Percentiles rank a stretch among this genome's conserved stretches.
Conservation (phyloP, 352 stramenopile genomes). For the Globisporangium takayamanum region DNA sequence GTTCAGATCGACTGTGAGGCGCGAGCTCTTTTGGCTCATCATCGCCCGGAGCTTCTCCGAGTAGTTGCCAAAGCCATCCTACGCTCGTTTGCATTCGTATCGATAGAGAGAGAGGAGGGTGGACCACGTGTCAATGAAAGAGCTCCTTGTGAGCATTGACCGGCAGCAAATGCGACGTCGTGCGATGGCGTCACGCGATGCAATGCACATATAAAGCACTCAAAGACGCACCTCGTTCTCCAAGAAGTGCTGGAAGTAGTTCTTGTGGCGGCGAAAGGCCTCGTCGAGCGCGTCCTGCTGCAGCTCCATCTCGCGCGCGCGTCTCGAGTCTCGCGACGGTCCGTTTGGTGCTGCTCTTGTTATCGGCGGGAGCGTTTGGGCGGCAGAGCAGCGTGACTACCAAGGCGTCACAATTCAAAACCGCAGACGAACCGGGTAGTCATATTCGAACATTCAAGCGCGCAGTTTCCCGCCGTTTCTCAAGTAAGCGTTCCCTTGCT, state of each 20-base stretch:
- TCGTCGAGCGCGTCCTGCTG: slow-evolving; percentile 82
- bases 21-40: slow-evolving; percentile 66
- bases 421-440: neutral
- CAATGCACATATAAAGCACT: slow-evolving; percentile 1
- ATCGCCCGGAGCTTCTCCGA: slow-evolving; percentile 74
- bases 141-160: neutral
- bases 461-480: slow-evolving; percentile 6
- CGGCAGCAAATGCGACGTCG: neutral
- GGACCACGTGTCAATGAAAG: neutral
- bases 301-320: slow-evolving; percentile 44
- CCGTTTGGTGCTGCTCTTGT: neutral
- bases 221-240: slow-evolving; percentile 55
- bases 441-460: neutral
- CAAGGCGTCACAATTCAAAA: neutral
- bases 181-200: neutral
- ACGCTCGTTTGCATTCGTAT: neutral
- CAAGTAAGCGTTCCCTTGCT: neutral
- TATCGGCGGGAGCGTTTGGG: neutral
- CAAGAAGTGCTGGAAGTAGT: slow-evolving; percentile 84
- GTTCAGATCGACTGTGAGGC: slow-evolving; percentile 87
- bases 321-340: slow-evolving; percentile 1
- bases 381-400: slow-evolving; percentile 1
- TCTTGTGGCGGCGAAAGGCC: slow-evolving; percentile 81
- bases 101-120: neutral
- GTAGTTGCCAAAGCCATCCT: slow-evolving; percentile 76